Evolutionary conservation across 2,329 filamentous ascomycete species (phyloP).

Genomic region (Blastomyces parvus): DNA sequence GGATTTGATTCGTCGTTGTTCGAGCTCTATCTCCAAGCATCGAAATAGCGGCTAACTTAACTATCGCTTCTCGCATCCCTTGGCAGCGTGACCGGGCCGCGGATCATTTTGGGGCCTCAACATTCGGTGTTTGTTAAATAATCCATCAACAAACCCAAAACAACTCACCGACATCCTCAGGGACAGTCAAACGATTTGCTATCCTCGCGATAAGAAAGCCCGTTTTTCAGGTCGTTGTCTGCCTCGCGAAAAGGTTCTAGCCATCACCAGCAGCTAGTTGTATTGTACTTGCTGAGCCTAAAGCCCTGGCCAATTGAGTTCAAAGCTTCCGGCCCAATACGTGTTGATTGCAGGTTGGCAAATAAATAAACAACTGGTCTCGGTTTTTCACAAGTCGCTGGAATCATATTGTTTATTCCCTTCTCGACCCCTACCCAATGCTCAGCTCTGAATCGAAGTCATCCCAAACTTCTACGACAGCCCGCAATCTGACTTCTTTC

Average conservation of each 20-base stretch:
- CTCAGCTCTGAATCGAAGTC: neutral
- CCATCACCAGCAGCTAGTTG: neutral
- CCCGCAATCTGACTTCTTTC: neutral
- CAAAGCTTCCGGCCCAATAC: constrained; percentile 1
- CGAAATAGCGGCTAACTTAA: neutral
- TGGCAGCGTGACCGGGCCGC: neutral
- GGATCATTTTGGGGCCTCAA: neutral
- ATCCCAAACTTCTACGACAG: neutral
- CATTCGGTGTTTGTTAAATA: neutral
- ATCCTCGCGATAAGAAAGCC: neutral
- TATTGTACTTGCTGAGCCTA: neutral
- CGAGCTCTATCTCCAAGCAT: neutral
- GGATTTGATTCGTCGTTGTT: neutral
- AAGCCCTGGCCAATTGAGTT: constrained; percentile 5
- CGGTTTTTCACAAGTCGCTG: neutral
- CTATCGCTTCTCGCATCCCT: constrained; percentile 2
- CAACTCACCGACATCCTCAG: neutral
- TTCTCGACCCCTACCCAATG: constrained; percentile 1
- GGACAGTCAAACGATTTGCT: neutral
- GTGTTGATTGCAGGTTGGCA: constrained; percentile 9
- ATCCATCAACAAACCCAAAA: neutral
- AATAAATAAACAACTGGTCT: neutral
- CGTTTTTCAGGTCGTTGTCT: neutral
- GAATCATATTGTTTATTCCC: neutral
- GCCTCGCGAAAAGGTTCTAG: neutral